A percentile compares a stretch with the other conserved stretches of the same genome.
Evolutionary conservation across 805 yeast genomes (phyloP).

Genomic region (Spathaspora girioi): DNA sequence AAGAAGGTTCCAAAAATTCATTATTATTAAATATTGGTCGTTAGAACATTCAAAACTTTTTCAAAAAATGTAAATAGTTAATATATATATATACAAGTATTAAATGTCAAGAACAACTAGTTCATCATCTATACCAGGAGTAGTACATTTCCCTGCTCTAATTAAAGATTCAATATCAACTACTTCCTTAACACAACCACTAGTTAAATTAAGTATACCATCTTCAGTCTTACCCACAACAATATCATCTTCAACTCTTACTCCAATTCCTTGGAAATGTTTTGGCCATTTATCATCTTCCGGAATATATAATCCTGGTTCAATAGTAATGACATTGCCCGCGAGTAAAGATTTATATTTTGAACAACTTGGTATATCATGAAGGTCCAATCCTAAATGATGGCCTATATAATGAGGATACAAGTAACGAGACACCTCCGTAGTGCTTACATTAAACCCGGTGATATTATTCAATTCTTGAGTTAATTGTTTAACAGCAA

Average conservation of each 20-base stretch:
- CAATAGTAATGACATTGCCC: constrained; percentile 89
- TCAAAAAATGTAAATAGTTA: constrained; percentile 1
- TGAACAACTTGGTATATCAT: constrained; percentile 68
- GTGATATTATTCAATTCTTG: constrained; percentile 62
- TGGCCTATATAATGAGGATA: constrained; percentile 98
- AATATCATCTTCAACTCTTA: constrained; percentile 91
- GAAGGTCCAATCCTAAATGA: constrained; percentile 89
- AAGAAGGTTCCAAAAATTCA: constrained; percentile 44
- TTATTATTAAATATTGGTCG: constrained; percentile 69
- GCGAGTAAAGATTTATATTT: constrained; percentile 49
- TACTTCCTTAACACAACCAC: constrained; percentile 83
- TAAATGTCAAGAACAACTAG: constrained; percentile 24
- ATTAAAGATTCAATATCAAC: constrained; percentile 74
- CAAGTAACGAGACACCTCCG: constrained; percentile 49
- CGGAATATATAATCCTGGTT: constrained; percentile 94
- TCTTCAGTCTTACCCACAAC: constrained; percentile 64
- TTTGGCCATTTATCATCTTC: constrained; percentile 67
- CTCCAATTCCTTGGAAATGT: constrained; percentile 82
- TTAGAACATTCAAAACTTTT: constrained; percentile 19
- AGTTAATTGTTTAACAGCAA: constrained; percentile 57
- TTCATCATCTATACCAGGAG: constrained; percentile 40
- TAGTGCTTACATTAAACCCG: constrained; percentile 58
- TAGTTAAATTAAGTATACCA: constrained; percentile 56
- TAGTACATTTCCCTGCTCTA: constrained; percentile 50
- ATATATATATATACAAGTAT: neutral